phyloP scores from a whole-genome alignment of 2,329 filamentous ascomycete genomes.

The Sphaerulina musiva region DNA sequence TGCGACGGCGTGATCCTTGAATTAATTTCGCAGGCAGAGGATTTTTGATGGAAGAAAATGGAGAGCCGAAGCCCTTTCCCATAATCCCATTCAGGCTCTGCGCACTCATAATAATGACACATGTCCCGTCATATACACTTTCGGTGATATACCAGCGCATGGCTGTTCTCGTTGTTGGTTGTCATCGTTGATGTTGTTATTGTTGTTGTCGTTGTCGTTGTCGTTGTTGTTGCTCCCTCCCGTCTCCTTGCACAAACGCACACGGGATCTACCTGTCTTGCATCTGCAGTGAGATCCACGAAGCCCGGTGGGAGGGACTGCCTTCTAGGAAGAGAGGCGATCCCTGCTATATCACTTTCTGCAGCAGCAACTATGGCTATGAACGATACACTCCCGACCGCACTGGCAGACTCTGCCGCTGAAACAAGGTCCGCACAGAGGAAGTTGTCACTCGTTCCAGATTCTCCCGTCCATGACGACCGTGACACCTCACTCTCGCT shows the following conservation, averaged over 20 bases:
- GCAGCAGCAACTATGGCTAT: background rate
- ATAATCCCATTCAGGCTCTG: too few species aligned
- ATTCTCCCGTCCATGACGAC: background rate
- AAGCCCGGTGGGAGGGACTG: background rate
- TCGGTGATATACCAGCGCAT: background rate
- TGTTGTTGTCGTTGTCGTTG: too few species aligned
- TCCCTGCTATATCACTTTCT: background rate
- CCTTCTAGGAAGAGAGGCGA: too few species aligned
- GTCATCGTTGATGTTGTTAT: background rate
- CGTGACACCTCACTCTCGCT: background rate
- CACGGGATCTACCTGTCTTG: background rate
- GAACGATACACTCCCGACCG: background rate
- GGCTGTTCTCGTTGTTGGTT: background rate
- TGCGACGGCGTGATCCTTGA: background rate
- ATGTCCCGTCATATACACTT: background rate
- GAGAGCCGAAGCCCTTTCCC: slow-evolving; percentile 4
- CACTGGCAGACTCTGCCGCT: background rate
- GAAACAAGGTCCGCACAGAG: slow-evolving; percentile 2
- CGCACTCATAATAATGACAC: too few species aligned
- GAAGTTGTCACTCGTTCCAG: background rate
- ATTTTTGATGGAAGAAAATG: slow-evolving; percentile 1
- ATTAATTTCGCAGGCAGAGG: slow-evolving; percentile 1
- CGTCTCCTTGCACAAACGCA: background rate
- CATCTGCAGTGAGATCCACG: background rate
- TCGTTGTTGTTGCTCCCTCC: too few species aligned